Base-by-base conservation (phyloP, 2,329 filamentous ascomycete genomes). In the Diaporthe citrichinensis region DNA sequence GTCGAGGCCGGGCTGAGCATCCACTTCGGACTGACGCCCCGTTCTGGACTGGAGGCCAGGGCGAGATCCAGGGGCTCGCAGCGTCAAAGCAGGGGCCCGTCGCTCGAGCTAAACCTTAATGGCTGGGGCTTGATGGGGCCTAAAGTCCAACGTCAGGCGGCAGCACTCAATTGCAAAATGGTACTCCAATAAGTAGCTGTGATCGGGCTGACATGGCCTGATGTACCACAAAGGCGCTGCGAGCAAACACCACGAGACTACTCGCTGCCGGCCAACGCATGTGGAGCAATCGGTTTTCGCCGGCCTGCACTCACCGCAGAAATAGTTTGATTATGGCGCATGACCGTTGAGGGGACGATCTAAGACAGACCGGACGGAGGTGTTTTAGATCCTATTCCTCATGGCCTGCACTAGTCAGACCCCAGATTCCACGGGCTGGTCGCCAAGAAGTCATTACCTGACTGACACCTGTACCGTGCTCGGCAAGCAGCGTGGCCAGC, bases 361-460 rank as follows among this genome's bases (percentile, higher is more conserved):
- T 23, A 53, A 68, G 65, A 68, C 65, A 68, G 65, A 41, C 46
- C 68, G 68, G 51, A 58, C 53, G 68, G 53, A 71, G 46, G 65
- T 68, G 65, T 69, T 69, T 69, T 69, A 69, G 65, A 69, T 68
- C 46, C 36, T 71, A n/a, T 15, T 25, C 49, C 68, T 71, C 49
- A n/a, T 46, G 25, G 58, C 10, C 53, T 73, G 39, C 36, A 46
- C 71, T 67, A 62, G 74, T 62, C 69, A 31, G 46, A 25, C 55
- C 25, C 72, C 62, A 51, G 46, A 34, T 69, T 28, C 62, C 53
- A 65, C 34, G 14, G n/a, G 34, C 34, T 67, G 71, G 49, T 69
- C 53, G 51, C 53, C 72, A 41, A 59, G 72, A 36, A 25, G 17
- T 69, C 25, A 39, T 72, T 17, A 41, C 28, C 23, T 55, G 46